A percentile compares a stretch with the other conserved stretches of the same genome.
Evolutionary conservation across 768 basidiomycete species (phyloP).

Genomic region (Harrya chromipes): DNA sequence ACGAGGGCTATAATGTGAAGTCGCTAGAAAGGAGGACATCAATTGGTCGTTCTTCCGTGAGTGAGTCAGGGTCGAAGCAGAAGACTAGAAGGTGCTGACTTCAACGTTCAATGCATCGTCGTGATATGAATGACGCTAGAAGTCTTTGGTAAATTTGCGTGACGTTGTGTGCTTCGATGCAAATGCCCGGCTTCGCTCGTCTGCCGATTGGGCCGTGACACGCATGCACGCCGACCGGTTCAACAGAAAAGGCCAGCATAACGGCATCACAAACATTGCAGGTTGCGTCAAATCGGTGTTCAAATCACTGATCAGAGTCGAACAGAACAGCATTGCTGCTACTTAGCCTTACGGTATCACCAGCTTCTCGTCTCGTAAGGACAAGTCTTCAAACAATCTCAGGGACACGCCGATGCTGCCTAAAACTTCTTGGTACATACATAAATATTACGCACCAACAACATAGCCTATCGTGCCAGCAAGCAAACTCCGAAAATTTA

Average conservation of each 20-base stretch:
- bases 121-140: conserved; percentile 7
- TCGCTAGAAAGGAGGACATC: conserved; percentile 1
- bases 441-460: not conserved
- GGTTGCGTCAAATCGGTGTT: not conserved
- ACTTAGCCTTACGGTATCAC: conserved; percentile 7
- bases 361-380: conserved; percentile 10
- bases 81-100: not conserved
- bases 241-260: not conserved
- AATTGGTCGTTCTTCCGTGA: not conserved
- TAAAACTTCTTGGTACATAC: not conserved
- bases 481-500: conserved; percentile 1
- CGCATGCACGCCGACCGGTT: not conserved
- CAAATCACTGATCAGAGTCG: conserved; percentile 5
- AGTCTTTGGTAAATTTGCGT: not conserved
- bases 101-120: not conserved
- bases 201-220: conserved; percentile 1
- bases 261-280: not conserved
- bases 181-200: not conserved
- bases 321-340: not conserved
- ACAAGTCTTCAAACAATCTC: not conserved
- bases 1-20: conserved; percentile 13
- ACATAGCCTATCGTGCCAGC: not conserved
- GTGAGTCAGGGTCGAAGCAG: conserved; percentile 15
- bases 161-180: conserved; percentile 3
- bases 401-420: conserved; percentile 1